Evolutionary conservation across 495 filamentous ascomycete species (phyloP).

Genomic region (Penicillium pulvis): DNA sequence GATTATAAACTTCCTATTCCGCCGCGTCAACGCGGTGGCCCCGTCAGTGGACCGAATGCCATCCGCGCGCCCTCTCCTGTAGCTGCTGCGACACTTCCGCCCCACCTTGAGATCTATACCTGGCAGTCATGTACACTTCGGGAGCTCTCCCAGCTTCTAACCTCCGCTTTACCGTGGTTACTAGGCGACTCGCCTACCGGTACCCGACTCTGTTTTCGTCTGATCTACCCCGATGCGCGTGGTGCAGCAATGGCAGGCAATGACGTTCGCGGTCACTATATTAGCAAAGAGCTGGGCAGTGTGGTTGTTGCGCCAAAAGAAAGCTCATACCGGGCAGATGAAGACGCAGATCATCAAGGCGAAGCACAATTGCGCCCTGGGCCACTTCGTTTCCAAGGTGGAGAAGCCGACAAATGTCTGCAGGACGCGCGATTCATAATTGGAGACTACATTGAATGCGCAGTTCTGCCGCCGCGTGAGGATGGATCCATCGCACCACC

Average conservation of each 20-base stretch:
- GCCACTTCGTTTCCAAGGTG: constrained; percentile 43
- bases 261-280: constrained; percentile 60
- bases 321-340: constrained; percentile 42
- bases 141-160: constrained; percentile 79
- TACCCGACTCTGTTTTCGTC: constrained; percentile 80
- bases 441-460: constrained; percentile 84
- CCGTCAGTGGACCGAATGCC: constrained; percentile 38
- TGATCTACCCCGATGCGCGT: constrained; percentile 82
- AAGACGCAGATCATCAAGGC: constrained; percentile 47
- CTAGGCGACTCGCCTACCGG: constrained; percentile 77
- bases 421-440: constrained; percentile 77
- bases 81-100: constrained; percentile 54
- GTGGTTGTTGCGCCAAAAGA: constrained; percentile 64
- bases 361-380: constrained; percentile 26
- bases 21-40: constrained; percentile 27
- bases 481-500: constrained; percentile 73
- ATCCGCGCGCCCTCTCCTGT: constrained; percentile 38
- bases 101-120: constrained; percentile 82
- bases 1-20: constrained; percentile 32
- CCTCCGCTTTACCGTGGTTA: constrained; percentile 62
- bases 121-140: constrained; percentile 81
- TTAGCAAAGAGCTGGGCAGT: constrained; percentile 76
- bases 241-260: constrained; percentile 45
- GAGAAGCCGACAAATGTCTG: constrained; percentile 71
- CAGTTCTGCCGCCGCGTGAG: constrained; percentile 71